phyloP scores from a whole-genome alignment of 768 basidiomycete species.

The Podaxis carcinomalis region DNA sequence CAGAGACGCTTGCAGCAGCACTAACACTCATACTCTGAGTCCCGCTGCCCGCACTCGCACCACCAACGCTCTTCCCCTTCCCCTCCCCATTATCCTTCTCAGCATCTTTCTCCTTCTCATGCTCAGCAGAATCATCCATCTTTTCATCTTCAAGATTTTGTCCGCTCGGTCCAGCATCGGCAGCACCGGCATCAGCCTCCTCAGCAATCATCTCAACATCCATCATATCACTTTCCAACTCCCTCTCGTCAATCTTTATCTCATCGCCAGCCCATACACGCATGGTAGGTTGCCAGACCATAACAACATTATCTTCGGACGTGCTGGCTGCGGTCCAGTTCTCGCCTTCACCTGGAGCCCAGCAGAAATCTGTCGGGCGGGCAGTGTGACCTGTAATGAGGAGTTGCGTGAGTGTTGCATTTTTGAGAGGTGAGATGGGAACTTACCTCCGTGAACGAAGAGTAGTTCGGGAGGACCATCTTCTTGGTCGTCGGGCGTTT shows the following conservation, averaged over 20 bases:
- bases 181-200: slow-evolving; percentile 12
- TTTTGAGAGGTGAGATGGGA: no score
- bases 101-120: slow-evolving; percentile 1
- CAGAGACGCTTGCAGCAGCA: slow-evolving; percentile 42
- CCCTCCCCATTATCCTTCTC: slow-evolving; percentile 23
- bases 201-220: slow-evolving; percentile 49
- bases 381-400: slow-evolving; percentile 72
- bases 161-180: background rate
- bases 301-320: slow-evolving; percentile 96
- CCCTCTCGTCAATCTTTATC: slow-evolving; percentile 78
- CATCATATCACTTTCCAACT: slow-evolving; percentile 80
- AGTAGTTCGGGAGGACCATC: slow-evolving; percentile 96
- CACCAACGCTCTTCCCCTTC: slow-evolving; percentile 24
- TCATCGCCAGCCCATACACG: slow-evolving; percentile 91
- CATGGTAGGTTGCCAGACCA: slow-evolving; percentile 97
- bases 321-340: slow-evolving; percentile 83
- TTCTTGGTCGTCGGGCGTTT: slow-evolving; percentile 97
- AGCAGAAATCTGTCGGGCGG: slow-evolving; percentile 90
- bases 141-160: slow-evolving; percentile 19
- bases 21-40: slow-evolving; percentile 64
- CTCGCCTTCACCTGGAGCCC: slow-evolving; percentile 82
- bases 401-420: background rate
- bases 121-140: slow-evolving; percentile 3
- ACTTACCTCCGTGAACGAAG: slow-evolving; percentile 89
- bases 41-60: slow-evolving; percentile 35